Base-by-base conservation (phyloP, 495 filamentous ascomycete species). In the Chaetomium fimeti region DNA sequence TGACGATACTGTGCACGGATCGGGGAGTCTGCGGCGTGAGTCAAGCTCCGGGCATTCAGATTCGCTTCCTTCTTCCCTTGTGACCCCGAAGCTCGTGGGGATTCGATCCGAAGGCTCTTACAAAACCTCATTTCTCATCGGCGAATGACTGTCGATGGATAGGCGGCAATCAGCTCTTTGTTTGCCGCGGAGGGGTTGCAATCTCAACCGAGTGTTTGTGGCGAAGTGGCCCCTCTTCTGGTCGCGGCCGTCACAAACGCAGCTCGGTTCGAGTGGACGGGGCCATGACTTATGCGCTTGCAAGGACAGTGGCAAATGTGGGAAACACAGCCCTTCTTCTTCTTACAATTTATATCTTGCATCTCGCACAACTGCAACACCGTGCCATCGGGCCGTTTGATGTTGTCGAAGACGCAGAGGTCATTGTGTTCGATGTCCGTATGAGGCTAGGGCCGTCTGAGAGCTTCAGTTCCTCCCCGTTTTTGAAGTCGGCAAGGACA, bases 11-110 rank as follows among this genome's bases (percentile, higher is more conserved):
- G 27, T 47, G 61, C 32, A 48, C 36, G 57, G 22, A 52, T 60
- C 40, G 40, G 40, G 57, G 18, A n/a, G 38, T 38, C 48, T 13
- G 18, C 66, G 49, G 62, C 57, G 61, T 65, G 66, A 66, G 52
- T 69, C 66, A 69, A 69, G 11, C 4, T 29, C 47, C 28, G 47
- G 5, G 8, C 29, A n/a, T 57, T 20, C 18, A 43, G 45, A 58
- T 61, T 42, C 32, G 22, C 38, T 24, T n/a, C 27, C 13, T 1
- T 43, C 40, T 13, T 16, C 40, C 40, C 40, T 15, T 29, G 60
- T 55, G 65, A 51, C 60, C 29, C 55, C 48, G 36, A 47, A 22
- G 15, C 51, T 45, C 32, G 32, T 9, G 8, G 32, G 8, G 8
- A 36, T 36, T 36, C 8, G 12, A 5, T 36, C 32, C 32, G 32